These are phyloP conservation scores for Aspergillus sp. DNA, from an alignment of 2,329 filamentous ascomycete species.

Conservation along the genomic window DNA sequence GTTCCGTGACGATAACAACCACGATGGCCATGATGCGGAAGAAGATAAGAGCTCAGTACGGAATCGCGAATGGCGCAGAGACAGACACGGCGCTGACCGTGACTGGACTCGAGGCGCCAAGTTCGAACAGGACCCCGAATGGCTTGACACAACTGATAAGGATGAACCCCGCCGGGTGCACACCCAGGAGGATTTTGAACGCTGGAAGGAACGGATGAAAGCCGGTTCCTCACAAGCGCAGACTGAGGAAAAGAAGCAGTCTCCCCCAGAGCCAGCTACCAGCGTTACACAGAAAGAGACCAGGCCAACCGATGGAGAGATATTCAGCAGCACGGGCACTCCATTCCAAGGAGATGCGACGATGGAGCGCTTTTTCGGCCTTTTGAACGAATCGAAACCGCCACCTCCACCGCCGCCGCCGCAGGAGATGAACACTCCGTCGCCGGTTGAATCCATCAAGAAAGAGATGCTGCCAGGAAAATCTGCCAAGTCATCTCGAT, in stretches of 20 bases:
- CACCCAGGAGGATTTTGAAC: constrained; percentile 88
- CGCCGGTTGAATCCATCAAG: constrained; percentile 10
- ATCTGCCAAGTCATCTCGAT: constrained; percentile 71
- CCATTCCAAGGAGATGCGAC: constrained; percentile 65
- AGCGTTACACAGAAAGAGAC: constrained; percentile 36
- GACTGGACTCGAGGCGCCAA: constrained; percentile 55
- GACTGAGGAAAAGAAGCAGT: constrained; percentile 46
- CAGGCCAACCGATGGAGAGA: constrained; percentile 48
- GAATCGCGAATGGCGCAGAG: constrained; percentile 65
- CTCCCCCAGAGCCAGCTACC: constrained; percentile 19
- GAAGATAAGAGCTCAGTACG: constrained; percentile 49
- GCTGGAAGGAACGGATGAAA: constrained; percentile 92
- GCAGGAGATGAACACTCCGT: constrained; percentile 38
- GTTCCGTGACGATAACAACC: constrained; percentile 61
- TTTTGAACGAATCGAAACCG: constrained; percentile 53
- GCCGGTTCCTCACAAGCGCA: constrained; percentile 51
- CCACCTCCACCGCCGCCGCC: constrained; percentile 28
- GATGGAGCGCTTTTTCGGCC: constrained; percentile 75
- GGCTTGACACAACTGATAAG: constrained; percentile 72
- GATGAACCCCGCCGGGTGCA: constrained; percentile 69
- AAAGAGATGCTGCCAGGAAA: constrained; percentile 45
- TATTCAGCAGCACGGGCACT: constrained; percentile 55
- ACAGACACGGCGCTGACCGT: constrained; percentile 47
- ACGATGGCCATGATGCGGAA: constrained; percentile 36
- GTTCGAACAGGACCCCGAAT: constrained; percentile 81